Conservation (phyloP, 345 rosid species). For the Salix koriyanagi region DNA sequence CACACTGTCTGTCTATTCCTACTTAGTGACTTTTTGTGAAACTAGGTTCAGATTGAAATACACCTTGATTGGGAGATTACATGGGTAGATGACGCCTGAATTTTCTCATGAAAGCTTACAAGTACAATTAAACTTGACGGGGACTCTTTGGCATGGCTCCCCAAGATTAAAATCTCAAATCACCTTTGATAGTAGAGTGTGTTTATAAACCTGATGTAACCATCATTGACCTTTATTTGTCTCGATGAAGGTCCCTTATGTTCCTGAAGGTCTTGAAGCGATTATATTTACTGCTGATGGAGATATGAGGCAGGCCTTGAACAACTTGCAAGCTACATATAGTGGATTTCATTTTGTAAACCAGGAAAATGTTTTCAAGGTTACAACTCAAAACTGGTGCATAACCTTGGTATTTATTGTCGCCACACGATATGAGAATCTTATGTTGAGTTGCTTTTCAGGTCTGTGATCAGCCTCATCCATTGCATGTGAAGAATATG, state of each 20-base stretch:
- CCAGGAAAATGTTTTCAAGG: constrained; percentile 98
- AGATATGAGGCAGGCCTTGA: constrained; percentile 98
- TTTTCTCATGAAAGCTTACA: neutral
- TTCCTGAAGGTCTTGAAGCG: constrained; percentile 96
- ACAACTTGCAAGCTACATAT: constrained; percentile 88
- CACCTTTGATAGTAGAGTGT: neutral
- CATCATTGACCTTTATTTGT: constrained; percentile 14
- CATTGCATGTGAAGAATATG: constrained; percentile 88
- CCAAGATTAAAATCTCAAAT: neutral
- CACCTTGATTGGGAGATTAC: neutral
- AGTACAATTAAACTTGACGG: neutral
- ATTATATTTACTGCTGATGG: constrained; percentile 98
- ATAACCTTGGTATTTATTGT: neutral
- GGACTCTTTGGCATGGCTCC: neutral
- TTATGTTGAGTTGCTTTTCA: constrained; percentile 18
- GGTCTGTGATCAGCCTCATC: constrained; percentile 99
- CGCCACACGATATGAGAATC: neutral
- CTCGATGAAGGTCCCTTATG: constrained; percentile 70
- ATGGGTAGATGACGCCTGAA: neutral
- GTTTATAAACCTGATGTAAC: neutral
- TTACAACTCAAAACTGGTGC: constrained; percentile 13
- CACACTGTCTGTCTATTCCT: neutral
- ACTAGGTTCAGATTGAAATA: neutral
- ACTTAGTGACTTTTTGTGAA: neutral
- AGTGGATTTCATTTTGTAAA: constrained; percentile 93